Percentiles rank a stretch among this genome's conserved stretches.
These are phyloP conservation scores for Vitis hybrid DNA, from an alignment of 177 flowering plant genomes.

Conservation along the genomic window DNA sequence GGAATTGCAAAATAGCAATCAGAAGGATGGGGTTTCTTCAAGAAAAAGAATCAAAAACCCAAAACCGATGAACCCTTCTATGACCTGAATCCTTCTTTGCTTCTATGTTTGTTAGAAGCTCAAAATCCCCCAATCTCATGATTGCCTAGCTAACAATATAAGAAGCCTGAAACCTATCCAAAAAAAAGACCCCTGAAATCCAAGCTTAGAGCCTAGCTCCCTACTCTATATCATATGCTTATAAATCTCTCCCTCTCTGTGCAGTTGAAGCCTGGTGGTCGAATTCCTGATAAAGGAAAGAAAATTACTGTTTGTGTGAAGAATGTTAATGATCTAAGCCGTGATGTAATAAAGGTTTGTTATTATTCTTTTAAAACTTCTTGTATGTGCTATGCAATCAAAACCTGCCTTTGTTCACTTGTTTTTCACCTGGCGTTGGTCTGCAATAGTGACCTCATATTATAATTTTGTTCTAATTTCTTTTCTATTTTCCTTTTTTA, in stretches of 20 bases:
- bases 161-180: no score
- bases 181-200: no score
- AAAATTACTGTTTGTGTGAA: slow-evolving; percentile 56
- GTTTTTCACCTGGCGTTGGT: neutral
- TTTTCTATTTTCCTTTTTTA: no score
- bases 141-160: no score
- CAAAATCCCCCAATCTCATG: no score
- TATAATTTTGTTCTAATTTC: neutral
- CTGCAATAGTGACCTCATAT: neutral
- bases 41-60: no score
- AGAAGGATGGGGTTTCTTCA: no score
- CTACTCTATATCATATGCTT: neutral
- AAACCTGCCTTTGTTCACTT: neutral
- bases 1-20: no score
- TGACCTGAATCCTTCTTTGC: no score
- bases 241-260: slow-evolving; percentile 9
- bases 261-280: slow-evolving; percentile 94
- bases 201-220: no score
- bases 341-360: slow-evolving; percentile 93
- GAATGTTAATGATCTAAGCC: slow-evolving; percentile 66
- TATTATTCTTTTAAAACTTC: neutral
- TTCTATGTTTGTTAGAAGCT: no score
- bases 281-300: slow-evolving; percentile 80
- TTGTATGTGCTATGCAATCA: neutral
- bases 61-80: no score